These are phyloP conservation scores for Platanus orientalis DNA, from an alignment of 164 flowering plant genomes.

Conservation along the genomic window DNA sequence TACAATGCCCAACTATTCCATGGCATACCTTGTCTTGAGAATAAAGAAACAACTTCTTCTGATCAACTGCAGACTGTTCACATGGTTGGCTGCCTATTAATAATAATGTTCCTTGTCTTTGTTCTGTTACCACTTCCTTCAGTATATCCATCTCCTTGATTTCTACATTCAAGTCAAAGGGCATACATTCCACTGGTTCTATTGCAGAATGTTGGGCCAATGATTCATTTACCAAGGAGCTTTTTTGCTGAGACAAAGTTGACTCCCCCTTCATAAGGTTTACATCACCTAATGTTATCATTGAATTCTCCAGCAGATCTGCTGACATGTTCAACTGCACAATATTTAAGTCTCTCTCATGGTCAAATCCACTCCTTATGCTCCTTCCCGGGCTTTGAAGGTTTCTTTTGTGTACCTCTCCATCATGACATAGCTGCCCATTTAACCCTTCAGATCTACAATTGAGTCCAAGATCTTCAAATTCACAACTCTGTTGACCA, in stretches of 20 bases:
- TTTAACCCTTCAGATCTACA: not conserved
- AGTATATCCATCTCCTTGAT: not conserved
- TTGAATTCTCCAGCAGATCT: not conserved
- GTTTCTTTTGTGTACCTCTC: not conserved
- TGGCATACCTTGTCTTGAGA: conserved; percentile 4
- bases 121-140: not conserved
- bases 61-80: not conserved
- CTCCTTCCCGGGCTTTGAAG: conserved; percentile 1
- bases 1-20: not conserved
- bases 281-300: not conserved
- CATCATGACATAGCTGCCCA: not conserved
- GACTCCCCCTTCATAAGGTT: not conserved
- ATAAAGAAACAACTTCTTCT: not conserved
- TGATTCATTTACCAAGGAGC: not conserved
- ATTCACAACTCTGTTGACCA: not conserved
- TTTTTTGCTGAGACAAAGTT: not conserved
- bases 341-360: not conserved
- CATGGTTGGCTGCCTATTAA: not conserved
- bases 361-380: not conserved
- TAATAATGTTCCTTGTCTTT: not conserved
- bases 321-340: not conserved
- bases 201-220: conserved; percentile 1
- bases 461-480: not conserved
- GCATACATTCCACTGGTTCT: not conserved
- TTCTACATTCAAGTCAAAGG: conserved; percentile 5